phyloP scores from a whole-genome alignment of 2,329 filamentous ascomycete species.

The Gnomoniopsis smithogilvyi region DNA sequence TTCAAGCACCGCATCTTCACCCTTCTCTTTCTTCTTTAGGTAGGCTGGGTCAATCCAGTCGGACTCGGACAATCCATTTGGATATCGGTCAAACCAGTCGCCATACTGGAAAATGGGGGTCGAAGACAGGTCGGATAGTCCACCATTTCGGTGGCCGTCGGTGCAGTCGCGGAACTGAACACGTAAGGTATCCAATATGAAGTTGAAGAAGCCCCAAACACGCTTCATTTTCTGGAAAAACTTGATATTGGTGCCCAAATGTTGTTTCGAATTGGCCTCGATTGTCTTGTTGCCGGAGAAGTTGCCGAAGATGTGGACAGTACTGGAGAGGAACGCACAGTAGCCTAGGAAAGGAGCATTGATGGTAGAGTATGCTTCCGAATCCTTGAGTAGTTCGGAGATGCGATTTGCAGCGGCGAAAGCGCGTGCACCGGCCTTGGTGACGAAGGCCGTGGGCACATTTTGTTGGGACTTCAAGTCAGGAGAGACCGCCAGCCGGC shows the following conservation, averaged over 20 bases:
- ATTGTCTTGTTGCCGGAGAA: slow-evolving; percentile 79
- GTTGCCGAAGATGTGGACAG: slow-evolving; percentile 89
- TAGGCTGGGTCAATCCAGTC: slow-evolving; percentile 77
- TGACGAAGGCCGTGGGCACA: slow-evolving; percentile 74
- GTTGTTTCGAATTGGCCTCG: slow-evolving; percentile 75
- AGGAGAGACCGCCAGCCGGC: slow-evolving; percentile 76
- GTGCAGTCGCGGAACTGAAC: slow-evolving; percentile 83
- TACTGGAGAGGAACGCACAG: slow-evolving; percentile 88
- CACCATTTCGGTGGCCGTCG: slow-evolving; percentile 72
- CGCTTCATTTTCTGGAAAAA: slow-evolving; percentile 94
- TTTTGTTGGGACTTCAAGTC: slow-evolving; percentile 63
- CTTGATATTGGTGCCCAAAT: slow-evolving; percentile 82
- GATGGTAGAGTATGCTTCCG: slow-evolving; percentile 69
- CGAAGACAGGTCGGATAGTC: slow-evolving; percentile 45
- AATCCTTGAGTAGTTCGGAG: slow-evolving; percentile 77
- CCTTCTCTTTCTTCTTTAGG: slow-evolving; percentile 68
- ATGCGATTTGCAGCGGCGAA: slow-evolving; percentile 84
- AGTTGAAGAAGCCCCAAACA: slow-evolving; percentile 98
- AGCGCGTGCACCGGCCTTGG: slow-evolving; percentile 70
- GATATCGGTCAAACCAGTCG: slow-evolving; percentile 96
- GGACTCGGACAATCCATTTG: slow-evolving; percentile 80
- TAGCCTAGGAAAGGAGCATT: slow-evolving; percentile 93
- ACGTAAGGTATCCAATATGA: slow-evolving; percentile 89
- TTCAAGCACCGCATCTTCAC: slow-evolving; percentile 83
- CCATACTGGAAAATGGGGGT: slow-evolving; percentile 86